These are phyloP conservation scores for Kwoniella shivajii DNA, from an alignment of 1,284 basidiomycete species.

Conservation along the genomic window DNA sequence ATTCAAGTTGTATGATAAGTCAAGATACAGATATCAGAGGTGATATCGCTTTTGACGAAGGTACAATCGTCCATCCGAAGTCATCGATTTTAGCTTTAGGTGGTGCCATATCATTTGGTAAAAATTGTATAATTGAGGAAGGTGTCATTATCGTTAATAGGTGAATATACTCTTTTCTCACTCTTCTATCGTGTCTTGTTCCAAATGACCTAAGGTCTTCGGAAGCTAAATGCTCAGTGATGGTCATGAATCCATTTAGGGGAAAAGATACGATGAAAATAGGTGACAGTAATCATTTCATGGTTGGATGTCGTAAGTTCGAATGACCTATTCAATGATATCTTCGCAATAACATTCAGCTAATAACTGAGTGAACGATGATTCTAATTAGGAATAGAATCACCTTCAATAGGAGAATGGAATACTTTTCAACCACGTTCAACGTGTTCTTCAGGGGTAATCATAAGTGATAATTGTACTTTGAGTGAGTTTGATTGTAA, in stretches of 20 bases:
- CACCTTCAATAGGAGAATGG: conserved; percentile 73
- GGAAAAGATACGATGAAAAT: conserved; percentile 55
- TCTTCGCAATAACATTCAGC: conserved; percentile 1
- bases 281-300: conserved; percentile 88
- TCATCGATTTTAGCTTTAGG: conserved; percentile 84
- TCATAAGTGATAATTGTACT: conserved; percentile 75
- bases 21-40: conserved; percentile 87
- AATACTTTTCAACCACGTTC: conserved; percentile 83
- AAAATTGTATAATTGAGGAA: conserved; percentile 89
- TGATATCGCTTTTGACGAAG: conserved; percentile 82
- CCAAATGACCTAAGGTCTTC: too few relatives aligned
- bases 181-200: too few relatives aligned
- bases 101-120: conserved; percentile 83
- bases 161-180: conserved; percentile 13
- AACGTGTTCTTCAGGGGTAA: conserved; percentile 75
- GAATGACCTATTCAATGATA: neutral
- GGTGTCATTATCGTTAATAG: conserved; percentile 78
- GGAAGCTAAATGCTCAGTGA: neutral
- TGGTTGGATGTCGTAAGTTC: conserved; percentile 80
- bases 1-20: conserved; percentile 79
- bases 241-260: neutral
- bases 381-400: conserved; percentile 70
- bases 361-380: neutral
- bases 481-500: conserved; percentile 68
- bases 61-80: conserved; percentile 90